Conservation (phyloP, 148 eudicot genomes). For the Spergularia bocconei region DNA sequence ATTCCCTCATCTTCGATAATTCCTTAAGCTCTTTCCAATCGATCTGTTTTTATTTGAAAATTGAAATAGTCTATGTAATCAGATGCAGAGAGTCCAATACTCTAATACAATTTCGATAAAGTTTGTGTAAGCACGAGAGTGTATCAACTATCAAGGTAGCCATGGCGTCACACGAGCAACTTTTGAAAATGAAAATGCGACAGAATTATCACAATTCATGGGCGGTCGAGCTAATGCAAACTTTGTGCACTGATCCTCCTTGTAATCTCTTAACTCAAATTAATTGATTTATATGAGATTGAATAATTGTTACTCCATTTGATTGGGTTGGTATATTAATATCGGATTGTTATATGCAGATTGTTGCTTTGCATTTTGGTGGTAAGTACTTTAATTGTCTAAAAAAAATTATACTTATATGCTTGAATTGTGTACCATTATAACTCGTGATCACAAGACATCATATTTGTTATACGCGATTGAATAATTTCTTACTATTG, state of each 20-base stretch:
- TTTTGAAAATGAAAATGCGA: constrained; percentile 28
- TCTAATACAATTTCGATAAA: neutral
- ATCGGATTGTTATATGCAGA: constrained; percentile 22
- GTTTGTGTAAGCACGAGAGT: neutral
- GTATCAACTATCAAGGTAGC: neutral
- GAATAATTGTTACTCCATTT: neutral
- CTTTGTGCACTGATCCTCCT: constrained; percentile 17
- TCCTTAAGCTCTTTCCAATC: too few species aligned
- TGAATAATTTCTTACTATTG: too few species aligned
- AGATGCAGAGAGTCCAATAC: too few species aligned
- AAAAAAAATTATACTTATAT: too few species aligned
- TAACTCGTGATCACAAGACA: too few species aligned
- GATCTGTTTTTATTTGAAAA: too few species aligned
- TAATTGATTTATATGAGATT: neutral
- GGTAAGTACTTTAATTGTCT: constrained; percentile 16
- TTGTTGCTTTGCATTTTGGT: constrained; percentile 33
- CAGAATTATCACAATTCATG: constrained; percentile 28
- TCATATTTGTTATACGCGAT: too few species aligned
- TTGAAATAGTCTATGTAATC: too few species aligned
- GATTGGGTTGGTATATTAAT: too few species aligned
- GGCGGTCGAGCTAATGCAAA: constrained; percentile 27
- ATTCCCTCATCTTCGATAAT: too few species aligned
- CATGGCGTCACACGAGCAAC: constrained; percentile 24
- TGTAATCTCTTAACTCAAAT: constrained; percentile 14
- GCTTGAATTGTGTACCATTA: too few species aligned